Conservation (phyloP, 2,329 filamentous ascomycete genomes). For the Talaromyces sp. region DNA sequence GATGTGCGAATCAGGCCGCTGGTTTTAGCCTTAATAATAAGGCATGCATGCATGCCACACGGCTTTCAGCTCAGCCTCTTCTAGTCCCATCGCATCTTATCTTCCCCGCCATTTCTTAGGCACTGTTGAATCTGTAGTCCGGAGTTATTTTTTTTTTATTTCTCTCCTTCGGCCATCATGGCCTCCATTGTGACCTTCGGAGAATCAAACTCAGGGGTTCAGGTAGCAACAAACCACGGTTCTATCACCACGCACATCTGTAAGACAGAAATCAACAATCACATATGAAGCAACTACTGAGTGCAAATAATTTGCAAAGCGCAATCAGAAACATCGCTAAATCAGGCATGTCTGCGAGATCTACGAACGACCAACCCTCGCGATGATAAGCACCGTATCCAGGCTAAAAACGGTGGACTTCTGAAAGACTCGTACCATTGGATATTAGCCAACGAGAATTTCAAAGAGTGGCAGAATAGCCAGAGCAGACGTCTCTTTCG, state of each 20-base stretch:
- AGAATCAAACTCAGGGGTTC: background rate
- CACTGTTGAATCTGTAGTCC: no score
- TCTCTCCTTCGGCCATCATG: no score
- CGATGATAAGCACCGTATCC: conserved; percentile 24
- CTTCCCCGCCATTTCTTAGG: no score
- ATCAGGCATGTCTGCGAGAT: conserved; percentile 8
- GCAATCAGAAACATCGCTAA: conserved; percentile 2
- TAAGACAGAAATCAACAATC: background rate
- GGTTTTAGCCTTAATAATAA: no score
- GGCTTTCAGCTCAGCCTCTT: no score
- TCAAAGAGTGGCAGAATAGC: background rate
- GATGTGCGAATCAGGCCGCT: no score
- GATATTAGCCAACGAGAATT: background rate
- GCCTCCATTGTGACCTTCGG: no score
- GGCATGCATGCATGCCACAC: no score
- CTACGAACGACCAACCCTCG: conserved; percentile 16
- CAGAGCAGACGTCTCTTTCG: background rate
- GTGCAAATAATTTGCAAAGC: background rate
- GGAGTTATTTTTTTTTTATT: no score
- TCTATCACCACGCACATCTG: background rate
- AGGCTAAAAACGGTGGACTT: conserved; percentile 22
- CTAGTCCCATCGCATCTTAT: no score
- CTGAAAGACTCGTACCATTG: conserved; percentile 17
- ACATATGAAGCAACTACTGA: background rate
- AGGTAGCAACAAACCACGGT: background rate